These are phyloP conservation scores for Erodium chrysanthum DNA, from an alignment of 441 rosid species.

Conservation along the genomic window DNA sequence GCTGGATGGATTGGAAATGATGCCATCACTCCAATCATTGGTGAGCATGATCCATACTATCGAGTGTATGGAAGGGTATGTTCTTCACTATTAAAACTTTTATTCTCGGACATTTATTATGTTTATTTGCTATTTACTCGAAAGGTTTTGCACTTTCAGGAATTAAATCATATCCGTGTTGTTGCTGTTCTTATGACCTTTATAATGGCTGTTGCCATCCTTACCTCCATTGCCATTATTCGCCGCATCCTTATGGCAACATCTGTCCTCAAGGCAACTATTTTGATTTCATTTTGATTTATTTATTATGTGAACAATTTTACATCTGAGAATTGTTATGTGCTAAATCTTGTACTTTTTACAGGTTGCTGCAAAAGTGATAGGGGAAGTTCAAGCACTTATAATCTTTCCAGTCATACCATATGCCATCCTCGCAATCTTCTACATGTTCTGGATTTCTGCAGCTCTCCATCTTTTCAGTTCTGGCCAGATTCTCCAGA, in stretches of 20 bases:
- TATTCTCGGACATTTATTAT: constrained; percentile 2
- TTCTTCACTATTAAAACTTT: constrained; percentile 18
- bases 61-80: constrained; percentile 62
- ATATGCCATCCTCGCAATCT: constrained; percentile 58
- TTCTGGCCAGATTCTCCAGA: constrained; percentile 73
- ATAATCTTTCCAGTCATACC: constrained; percentile 82
- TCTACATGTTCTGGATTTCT: constrained; percentile 90
- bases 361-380: constrained; percentile 95
- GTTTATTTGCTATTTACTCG: constrained; percentile 4
- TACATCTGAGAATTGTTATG: not conserved
- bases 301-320: not conserved
- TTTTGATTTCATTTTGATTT: no score
- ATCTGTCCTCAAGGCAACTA: constrained; percentile 82
- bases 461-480: constrained; percentile 88
- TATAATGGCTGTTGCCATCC: constrained; percentile 57
- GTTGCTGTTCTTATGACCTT: constrained; percentile 71
- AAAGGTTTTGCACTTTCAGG: constrained; percentile 49
- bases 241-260: constrained; percentile 95
- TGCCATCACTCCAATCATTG: constrained; percentile 70
- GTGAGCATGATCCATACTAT: constrained; percentile 67
- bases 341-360: constrained; percentile 15
- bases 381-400: constrained; percentile 93
- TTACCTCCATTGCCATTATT: constrained; percentile 78
- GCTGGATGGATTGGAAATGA: constrained; percentile 82
- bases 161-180: constrained; percentile 65